Base-by-base conservation (phyloP, 2,329 filamentous ascomycete genomes). In the Alternaria sp. region DNA sequence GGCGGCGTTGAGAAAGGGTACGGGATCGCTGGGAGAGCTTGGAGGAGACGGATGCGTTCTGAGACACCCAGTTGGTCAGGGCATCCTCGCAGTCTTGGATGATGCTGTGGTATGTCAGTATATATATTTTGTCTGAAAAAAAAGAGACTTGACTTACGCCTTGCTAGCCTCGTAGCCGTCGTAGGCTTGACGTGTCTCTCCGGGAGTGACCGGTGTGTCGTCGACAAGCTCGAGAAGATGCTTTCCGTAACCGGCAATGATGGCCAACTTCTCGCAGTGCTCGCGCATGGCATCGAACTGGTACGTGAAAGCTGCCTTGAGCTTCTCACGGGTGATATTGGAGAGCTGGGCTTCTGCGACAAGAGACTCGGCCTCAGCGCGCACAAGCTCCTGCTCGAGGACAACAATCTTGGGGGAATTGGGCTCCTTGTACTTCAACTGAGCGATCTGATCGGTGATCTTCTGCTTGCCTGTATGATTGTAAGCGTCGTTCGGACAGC, bases 371-470 rank as follows among this genome's bases (percentile, higher is more conserved):
- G 95, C 95, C 81, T 99, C 95, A 68, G 95, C 95, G 72, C 95
- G 93, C 70, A 99, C 95, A 58, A 99, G 91, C 80, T 99, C 95
- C 80, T 99, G 95, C 82, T 99, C 95, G 54, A 99, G 89, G 39
- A 99, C 93, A 57, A 97, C 93, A 70, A 99, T 97, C 82, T 93
- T 95, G 65, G 94, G 93, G 34, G 93, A 97, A 83, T 96, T 97
- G 69, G 95, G 95, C 80, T 99, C 95, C 84, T 99, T 99, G 88
- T 98, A 99, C 81, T 99, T 99, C 72, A 99, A 87, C 80, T 98
- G 94, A 50, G 95, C 94, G 72, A 99, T 99, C 78, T 98, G 92
- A 78, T 99, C 95, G 72, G 92, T 97, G 75, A 99, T 98, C 83
- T 98, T 99, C 80, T 98, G 94, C 84, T 99, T 99, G 80, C 92